Conservation (phyloP, 1,284 basidiomycete species). For the Ustilago shanxiensis region DNA sequence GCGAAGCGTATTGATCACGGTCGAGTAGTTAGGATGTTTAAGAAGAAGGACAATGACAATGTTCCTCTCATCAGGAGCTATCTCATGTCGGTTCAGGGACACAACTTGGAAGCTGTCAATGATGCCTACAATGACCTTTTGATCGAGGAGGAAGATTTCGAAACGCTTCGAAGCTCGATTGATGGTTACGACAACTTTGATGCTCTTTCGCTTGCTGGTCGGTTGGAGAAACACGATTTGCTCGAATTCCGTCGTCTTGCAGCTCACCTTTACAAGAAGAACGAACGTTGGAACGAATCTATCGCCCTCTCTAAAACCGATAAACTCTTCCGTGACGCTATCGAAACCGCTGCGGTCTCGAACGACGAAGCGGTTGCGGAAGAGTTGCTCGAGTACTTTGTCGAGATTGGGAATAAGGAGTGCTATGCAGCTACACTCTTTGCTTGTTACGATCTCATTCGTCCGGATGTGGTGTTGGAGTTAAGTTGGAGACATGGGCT, state of each 20-base stretch:
- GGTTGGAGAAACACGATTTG: slow-evolving; percentile 89
- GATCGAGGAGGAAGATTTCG: slow-evolving; percentile 99
- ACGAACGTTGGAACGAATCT: slow-evolving; percentile 92
- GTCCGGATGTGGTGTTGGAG: slow-evolving; percentile 92
- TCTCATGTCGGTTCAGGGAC: slow-evolving; percentile 93
- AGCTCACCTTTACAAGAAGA: slow-evolving; percentile 97
- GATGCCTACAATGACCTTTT: slow-evolving; percentile 96
- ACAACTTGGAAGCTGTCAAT: slow-evolving; percentile 96
- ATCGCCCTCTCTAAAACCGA: slow-evolving; percentile 94
- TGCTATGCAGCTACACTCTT: slow-evolving; percentile 92
- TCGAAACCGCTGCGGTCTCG: slow-evolving; percentile 90
- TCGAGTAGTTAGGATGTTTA: slow-evolving; percentile 94
- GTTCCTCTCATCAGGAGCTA: slow-evolving; percentile 95
- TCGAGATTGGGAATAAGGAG: slow-evolving; percentile 98
- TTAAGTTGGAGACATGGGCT: slow-evolving; percentile 94
- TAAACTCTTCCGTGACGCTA: slow-evolving; percentile 95
- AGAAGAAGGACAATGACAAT: slow-evolving; percentile 85
- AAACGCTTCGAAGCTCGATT: slow-evolving; percentile 93
- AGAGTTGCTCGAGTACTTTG: slow-evolving; percentile 85
- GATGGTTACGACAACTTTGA: slow-evolving; percentile 99
- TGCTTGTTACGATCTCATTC: slow-evolving; percentile 90
- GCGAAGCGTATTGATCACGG: slow-evolving; percentile 93
- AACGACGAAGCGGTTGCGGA: slow-evolving; percentile 86
- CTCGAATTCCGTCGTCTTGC: slow-evolving; percentile 92
- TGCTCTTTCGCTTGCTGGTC: slow-evolving; percentile 85